These are phyloP conservation scores for Wickerhamiella sergipiensis DNA, from an alignment of 805 yeast species.

Conservation along the genomic window DNA sequence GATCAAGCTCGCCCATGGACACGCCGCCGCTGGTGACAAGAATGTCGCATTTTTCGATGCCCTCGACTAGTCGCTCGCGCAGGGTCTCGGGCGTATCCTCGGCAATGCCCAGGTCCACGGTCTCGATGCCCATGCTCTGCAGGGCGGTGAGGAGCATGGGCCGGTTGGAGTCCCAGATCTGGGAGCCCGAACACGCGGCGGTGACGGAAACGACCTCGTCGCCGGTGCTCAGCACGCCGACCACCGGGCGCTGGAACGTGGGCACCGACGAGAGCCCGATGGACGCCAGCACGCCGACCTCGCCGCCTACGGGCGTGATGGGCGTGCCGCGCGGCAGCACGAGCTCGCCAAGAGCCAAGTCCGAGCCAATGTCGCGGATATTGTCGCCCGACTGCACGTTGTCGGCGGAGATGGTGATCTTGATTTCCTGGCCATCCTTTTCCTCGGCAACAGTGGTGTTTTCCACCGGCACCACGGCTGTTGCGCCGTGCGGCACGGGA, in stretches of 20 bases:
- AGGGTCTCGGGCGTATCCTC: slow-evolving; percentile 27
- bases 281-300: slow-evolving; percentile 35
- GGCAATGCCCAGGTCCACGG: slow-evolving; percentile 39
- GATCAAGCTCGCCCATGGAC: slow-evolving; percentile 44
- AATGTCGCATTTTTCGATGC: slow-evolving; percentile 28
- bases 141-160: slow-evolving; percentile 32
- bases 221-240: slow-evolving; percentile 41
- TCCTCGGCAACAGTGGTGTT: slow-evolving; percentile 30
- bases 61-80: slow-evolving; percentile 16
- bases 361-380: slow-evolving; percentile 36
- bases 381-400: slow-evolving; percentile 32
- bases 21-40: slow-evolving; percentile 44
- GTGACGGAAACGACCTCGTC: slow-evolving; percentile 33
- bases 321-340: slow-evolving; percentile 27
- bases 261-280: slow-evolving; percentile 30
- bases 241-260: slow-evolving; percentile 30
- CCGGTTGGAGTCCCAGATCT: slow-evolving; percentile 37
- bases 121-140: slow-evolving; percentile 24
- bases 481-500: slow-evolving; percentile 40
- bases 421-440: slow-evolving; percentile 33
- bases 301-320: slow-evolving; percentile 35
- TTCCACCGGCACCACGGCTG: slow-evolving; percentile 42
- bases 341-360: slow-evolving; percentile 28
- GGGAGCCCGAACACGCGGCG: slow-evolving; percentile 26
- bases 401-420: slow-evolving; percentile 29